Evolutionary conservation across 805 yeast genomes (phyloP).

Genomic region (Saccharomyces cerevisiae): DNA sequence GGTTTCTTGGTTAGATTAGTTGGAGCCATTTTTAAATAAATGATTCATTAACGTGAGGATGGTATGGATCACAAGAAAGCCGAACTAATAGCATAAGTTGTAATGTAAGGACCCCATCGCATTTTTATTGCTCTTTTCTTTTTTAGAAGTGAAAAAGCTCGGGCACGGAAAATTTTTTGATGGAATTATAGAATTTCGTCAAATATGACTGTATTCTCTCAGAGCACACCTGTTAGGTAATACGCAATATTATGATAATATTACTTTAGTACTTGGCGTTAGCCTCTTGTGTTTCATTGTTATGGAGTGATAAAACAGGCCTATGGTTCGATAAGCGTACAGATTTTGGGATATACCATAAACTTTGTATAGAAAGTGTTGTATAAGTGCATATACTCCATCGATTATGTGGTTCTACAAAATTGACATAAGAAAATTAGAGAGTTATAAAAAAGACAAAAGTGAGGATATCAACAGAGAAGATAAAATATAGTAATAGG

Average conservation of each 20-base stretch:
- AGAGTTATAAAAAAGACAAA: neutral
- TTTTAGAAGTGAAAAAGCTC: neutral
- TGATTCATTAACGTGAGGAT: neutral
- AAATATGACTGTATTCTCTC: neutral
- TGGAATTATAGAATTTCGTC: neutral
- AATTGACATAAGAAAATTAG: neutral
- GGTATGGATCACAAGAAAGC: neutral
- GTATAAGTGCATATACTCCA: neutral
- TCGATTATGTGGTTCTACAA: neutral
- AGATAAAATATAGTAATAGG: neutral
- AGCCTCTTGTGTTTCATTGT: neutral
- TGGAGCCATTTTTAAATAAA: constrained; percentile 14
- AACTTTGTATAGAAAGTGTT: neutral
- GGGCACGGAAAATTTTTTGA: neutral
- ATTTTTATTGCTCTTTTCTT: neutral
- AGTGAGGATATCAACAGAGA: neutral
- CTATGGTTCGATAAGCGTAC: too few relatives aligned
- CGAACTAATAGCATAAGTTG: too few relatives aligned
- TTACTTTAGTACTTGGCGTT: neutral
- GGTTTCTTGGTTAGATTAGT: constrained; percentile 35
- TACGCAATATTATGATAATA: neutral
- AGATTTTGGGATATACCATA: too few relatives aligned
- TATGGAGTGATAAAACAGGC: neutral
- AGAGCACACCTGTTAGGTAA: neutral
- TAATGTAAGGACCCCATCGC: neutral